Evolutionary conservation across 2,329 filamentous ascomycete genomes (phyloP).

Genomic region (Diaporthe longicolla): DNA sequence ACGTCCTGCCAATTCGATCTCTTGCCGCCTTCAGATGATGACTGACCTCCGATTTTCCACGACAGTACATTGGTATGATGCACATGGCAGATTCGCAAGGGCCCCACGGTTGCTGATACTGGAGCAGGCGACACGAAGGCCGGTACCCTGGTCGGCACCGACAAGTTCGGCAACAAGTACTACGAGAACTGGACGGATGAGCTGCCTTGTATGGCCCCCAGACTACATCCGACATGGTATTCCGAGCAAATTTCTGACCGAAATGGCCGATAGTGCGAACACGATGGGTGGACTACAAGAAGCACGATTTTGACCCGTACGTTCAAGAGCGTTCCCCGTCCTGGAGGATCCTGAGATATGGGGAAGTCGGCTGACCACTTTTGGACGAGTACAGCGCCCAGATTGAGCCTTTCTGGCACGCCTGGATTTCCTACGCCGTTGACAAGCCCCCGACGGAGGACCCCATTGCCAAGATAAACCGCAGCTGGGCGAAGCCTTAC

Average conservation of each 20-base stretch:
- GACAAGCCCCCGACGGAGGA: conserved; percentile 89
- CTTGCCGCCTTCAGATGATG: conserved; percentile 34
- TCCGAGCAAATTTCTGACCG: not conserved
- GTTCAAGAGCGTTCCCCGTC: conserved; percentile 49
- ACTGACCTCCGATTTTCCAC: conserved; percentile 44
- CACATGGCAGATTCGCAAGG: not conserved
- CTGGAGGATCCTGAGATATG: not conserved
- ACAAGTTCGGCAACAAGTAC: conserved; percentile 97
- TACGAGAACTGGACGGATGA: conserved; percentile 97
- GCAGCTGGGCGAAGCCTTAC: conserved; percentile 82
- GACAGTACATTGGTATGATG: conserved; percentile 69
- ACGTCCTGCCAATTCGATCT: conserved; percentile 61
- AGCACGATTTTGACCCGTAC: conserved; percentile 85
- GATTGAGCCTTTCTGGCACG: conserved; percentile 97
- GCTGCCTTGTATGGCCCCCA: conserved; percentile 79
- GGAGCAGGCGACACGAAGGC: conserved; percentile 92
- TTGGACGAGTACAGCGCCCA: conserved; percentile 69
- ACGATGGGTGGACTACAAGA: conserved; percentile 97
- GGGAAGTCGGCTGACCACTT: conserved; percentile 34
- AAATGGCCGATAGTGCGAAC: conserved; percentile 78
- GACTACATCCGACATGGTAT: not conserved
- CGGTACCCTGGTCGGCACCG: conserved; percentile 85
- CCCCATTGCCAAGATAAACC: conserved; percentile 75
- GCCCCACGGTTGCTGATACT: conserved; percentile 16
- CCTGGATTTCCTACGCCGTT: conserved; percentile 95